Evolutionary conservation across 1,139 yeast species (phyloP).

Genomic region (Pichia sp.): DNA sequence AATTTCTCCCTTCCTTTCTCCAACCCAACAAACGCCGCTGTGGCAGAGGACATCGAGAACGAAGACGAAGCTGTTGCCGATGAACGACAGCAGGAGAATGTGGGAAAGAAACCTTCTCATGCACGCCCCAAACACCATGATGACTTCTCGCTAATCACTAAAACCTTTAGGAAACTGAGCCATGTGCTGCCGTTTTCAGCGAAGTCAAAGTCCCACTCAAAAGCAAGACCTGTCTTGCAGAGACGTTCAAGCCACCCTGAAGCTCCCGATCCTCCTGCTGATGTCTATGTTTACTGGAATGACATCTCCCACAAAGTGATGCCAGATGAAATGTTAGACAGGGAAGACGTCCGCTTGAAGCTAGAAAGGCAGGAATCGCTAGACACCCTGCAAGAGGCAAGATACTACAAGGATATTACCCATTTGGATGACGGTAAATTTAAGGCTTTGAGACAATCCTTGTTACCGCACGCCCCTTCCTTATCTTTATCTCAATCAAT

Average conservation of each 20-base stretch:
- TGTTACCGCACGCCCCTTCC: slow-evolving; percentile 41
- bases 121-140: background rate
- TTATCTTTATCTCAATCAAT: slow-evolving; percentile 7
- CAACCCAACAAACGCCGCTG: background rate
- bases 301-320: slow-evolving; percentile 27
- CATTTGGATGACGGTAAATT: slow-evolving; percentile 64
- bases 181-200: background rate
- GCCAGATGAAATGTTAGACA: slow-evolving; percentile 26
- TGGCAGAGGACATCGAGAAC: slow-evolving; percentile 18
- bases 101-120: background rate
- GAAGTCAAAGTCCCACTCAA: background rate
- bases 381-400: slow-evolving; percentile 61
- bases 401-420: slow-evolving; percentile 49
- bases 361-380: slow-evolving; percentile 55
- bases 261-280: slow-evolving; percentile 33
- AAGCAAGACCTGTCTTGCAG: slow-evolving; percentile 20
- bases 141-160: background rate
- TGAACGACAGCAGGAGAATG: background rate
- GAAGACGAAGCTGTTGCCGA: background rate
- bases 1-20: slow-evolving; percentile 16
- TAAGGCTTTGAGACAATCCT: slow-evolving; percentile 61
- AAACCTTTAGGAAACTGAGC: slow-evolving; percentile 4
- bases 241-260: slow-evolving; percentile 42
- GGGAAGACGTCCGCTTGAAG: slow-evolving; percentile 41
- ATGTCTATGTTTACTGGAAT: slow-evolving; percentile 20